Evolutionary conservation across 2,329 filamentous ascomycete genomes (phyloP).

Genomic region (Neopestalotiopsis clavispora): DNA sequence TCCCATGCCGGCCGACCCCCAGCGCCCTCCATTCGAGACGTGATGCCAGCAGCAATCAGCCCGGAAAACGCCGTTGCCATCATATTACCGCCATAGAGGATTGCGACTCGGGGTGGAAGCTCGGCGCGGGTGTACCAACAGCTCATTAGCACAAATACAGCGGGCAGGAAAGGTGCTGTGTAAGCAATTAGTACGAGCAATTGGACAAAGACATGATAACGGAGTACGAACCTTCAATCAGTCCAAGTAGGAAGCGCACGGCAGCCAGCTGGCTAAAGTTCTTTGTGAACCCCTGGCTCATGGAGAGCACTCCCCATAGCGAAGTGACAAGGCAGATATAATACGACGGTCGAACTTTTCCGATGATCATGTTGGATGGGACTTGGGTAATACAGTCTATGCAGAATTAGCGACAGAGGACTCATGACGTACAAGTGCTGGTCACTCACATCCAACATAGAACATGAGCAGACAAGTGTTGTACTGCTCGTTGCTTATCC

Average conservation of each 20-base stretch:
- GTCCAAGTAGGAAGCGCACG: constrained; percentile 25
- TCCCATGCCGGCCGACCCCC: constrained; percentile 39
- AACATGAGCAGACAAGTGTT: constrained; percentile 25
- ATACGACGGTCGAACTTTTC: constrained; percentile 27
- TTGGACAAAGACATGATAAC: too few relatives aligned
- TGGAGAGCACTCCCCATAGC: constrained; percentile 32
- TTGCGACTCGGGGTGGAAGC: constrained; percentile 36
- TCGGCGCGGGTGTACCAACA: constrained; percentile 50
- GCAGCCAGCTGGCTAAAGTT: constrained; percentile 24
- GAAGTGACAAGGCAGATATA: constrained; percentile 29
- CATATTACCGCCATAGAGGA: constrained; percentile 41
- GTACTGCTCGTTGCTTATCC: constrained; percentile 22
- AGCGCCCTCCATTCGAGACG: constrained; percentile 35
- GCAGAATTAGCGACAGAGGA: constrained; percentile 3
- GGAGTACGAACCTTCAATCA: constrained; percentile 21
- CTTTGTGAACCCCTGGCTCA: constrained; percentile 38
- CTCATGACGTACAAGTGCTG: too few relatives aligned
- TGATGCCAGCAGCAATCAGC: constrained; percentile 41
- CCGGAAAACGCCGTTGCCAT: constrained; percentile 41
- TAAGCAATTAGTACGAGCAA: not conserved
- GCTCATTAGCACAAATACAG: constrained; percentile 23
- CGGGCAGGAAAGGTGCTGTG: constrained; percentile 26
- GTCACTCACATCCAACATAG: constrained; percentile 21
- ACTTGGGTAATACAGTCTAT: constrained; percentile 20
- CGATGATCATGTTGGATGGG: constrained; percentile 27